Evolutionary conservation across 257 asterid genomes (phyloP).

Genomic region (Ilex asprella): DNA sequence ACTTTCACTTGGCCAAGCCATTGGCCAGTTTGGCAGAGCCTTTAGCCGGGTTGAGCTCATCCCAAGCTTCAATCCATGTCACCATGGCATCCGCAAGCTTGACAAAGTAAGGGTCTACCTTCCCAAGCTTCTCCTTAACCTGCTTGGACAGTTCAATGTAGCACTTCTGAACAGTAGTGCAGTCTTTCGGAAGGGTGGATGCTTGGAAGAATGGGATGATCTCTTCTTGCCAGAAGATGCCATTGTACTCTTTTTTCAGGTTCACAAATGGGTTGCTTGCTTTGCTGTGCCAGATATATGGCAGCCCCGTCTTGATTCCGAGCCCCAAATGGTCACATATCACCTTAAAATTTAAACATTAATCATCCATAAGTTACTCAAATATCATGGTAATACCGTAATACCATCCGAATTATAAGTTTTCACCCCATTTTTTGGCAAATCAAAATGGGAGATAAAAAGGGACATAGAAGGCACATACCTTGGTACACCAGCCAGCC

Average conservation of each 20-base stretch:
- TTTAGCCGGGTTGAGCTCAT: constrained; percentile 55
- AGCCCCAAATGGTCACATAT: constrained; percentile 82
- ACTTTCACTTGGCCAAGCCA: constrained; percentile 17
- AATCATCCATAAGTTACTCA: too few species aligned
- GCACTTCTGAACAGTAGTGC: constrained; percentile 77
- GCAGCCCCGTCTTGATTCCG: constrained; percentile 85
- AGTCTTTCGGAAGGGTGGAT: constrained; percentile 52
- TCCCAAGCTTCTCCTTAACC: constrained; percentile 73
- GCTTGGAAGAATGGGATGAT: constrained; percentile 82
- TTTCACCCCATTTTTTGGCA: too few species aligned
- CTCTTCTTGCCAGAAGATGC: constrained; percentile 96
- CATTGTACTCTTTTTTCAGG: constrained; percentile 76
- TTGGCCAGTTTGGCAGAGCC: constrained; percentile 13
- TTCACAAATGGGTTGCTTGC: constrained; percentile 94
- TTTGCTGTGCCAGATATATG: constrained; percentile 94
- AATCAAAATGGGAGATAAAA: too few species aligned
- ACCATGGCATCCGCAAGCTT: constrained; percentile 85
- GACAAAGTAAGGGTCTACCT: constrained; percentile 56
- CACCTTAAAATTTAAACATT: constrained; percentile 31
- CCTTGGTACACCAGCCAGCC: constrained; percentile 98
- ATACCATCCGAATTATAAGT: too few species aligned
- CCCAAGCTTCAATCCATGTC: constrained; percentile 95
- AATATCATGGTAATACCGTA: too few species aligned
- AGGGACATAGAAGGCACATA: constrained; percentile 1
- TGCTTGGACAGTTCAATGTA: constrained; percentile 61